These are phyloP conservation scores for Fusarium multiceps DNA, from an alignment of 2,329 filamentous ascomycete genomes.

Conservation along the genomic window DNA sequence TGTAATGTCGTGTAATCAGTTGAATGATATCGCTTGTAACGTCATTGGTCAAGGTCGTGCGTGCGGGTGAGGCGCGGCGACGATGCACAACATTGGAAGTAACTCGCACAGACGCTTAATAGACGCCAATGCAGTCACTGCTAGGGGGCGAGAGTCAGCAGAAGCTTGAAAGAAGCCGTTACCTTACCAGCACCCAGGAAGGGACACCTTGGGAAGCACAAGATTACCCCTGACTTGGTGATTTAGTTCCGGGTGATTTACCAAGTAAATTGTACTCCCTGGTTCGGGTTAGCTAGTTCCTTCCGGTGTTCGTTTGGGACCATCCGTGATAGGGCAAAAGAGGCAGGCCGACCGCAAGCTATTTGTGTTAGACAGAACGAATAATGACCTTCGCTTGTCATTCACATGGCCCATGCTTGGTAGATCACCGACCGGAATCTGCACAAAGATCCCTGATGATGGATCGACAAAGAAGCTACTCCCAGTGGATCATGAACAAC, in stretches of 20 bases:
- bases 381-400: conserved; percentile 28
- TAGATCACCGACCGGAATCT: conserved; percentile 34
- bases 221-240: conserved; percentile 37
- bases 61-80: conserved; percentile 38
- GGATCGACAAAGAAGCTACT: conserved; percentile 32
- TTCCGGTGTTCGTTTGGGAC: conserved; percentile 13
- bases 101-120: conserved; percentile 37
- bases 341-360: conserved; percentile 34
- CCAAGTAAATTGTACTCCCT: conserved; percentile 33
- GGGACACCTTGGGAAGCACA: background rate
- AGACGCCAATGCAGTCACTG: conserved; percentile 1
- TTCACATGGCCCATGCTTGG: conserved; percentile 30
- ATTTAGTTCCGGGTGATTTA: conserved; percentile 33
- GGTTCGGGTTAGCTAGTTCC: conserved; percentile 14
- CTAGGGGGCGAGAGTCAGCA: conserved; percentile 17
- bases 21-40: background rate
- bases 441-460: conserved; percentile 24
- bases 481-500: conserved; percentile 26
- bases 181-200: conserved; percentile 12
- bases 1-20: conserved; percentile 1
- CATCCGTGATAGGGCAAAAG: conserved; percentile 20
- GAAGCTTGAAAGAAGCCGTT: conserved; percentile 34
- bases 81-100: conserved; percentile 38
- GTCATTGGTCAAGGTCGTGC: conserved; percentile 29
- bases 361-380: conserved; percentile 32